Base-by-base conservation (phyloP, 2,329 filamentous ascomycete species). In the Sarocladiaceae sp. region DNA sequence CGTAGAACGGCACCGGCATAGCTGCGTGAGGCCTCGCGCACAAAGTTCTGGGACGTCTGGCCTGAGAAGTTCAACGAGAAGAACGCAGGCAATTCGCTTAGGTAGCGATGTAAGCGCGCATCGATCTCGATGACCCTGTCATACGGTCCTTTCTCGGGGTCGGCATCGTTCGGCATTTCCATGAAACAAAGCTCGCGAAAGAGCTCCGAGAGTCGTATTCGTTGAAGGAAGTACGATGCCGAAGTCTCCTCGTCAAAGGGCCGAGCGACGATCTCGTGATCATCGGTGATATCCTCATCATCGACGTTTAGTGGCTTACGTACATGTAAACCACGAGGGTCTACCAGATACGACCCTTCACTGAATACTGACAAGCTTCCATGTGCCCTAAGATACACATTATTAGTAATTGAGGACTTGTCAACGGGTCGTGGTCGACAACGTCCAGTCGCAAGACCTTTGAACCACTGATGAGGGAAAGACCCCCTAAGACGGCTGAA, bases 191-290 rank as follows among this genome's bases (percentile, higher is more conserved):
- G 22, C 18, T 29, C 60, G 3, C 73, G 67, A 40, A 69, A 72
- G 3, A 71, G 57, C 29, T 66, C 61, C 13, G 67, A 67, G 10
- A 76, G 57, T 25, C 65, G 66, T n/a, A 74, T 61, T 1, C 74
- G 67, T 29, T 70, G 63, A 4, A 75, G 58, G 22, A 68, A 70
- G 53, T 74, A 77, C 6, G 71, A 71, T 69, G 74, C 75, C 12
- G 61, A 59, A 0, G 73, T 76, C 8, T 72, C 71, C 13, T 66
- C 61, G 2, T 63, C 61, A 0, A 64, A 49, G 1, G 71, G 65
- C 17, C 57, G 54, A 4, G 62, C 56, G 5, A 61, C 57, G 3
- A 58, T 56, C 8, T 55, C 47, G 7, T 53, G 25, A 54, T 60
- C 20, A 12, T 52, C 42, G 11, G 54, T 46, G 2, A 76, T 62